Conservation (phyloP, 2,329 filamentous ascomycete species). For the Nemania sp. region DNA sequence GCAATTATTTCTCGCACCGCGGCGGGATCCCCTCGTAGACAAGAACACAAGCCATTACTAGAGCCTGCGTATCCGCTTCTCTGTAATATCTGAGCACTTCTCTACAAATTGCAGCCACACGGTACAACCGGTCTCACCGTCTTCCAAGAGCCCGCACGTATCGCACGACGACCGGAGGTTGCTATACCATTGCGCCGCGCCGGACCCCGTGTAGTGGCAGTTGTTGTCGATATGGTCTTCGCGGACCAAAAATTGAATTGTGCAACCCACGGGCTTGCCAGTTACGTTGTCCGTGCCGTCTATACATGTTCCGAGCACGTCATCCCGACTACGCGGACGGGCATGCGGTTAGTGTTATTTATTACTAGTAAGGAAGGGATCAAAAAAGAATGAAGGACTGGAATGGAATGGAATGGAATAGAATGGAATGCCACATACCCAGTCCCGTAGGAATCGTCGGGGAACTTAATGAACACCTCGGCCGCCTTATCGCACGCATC, state of each 20-base stretch:
- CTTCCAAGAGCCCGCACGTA: background rate
- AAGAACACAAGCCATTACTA: background rate
- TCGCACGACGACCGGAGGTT: background rate
- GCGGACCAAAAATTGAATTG: background rate
- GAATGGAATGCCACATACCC: background rate
- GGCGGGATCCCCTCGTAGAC: no score
- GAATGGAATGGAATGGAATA: background rate
- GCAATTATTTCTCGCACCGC: no score
- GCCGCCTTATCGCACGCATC: background rate
- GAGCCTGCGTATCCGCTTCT: background rate
- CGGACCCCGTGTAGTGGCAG: background rate
- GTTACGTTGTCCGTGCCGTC: background rate
- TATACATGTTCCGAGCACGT: background rate
- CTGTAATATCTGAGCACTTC: background rate
- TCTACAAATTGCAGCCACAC: background rate
- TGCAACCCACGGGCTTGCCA: slow-evolving; percentile 1
- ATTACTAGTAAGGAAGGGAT: background rate
- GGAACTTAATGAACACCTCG: background rate
- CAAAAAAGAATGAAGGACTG: background rate
- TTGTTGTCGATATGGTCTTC: background rate
- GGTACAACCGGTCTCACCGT: background rate
- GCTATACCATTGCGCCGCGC: background rate
- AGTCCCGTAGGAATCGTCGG: background rate
- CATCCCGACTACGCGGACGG: background rate
- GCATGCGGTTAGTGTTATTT: background rate